Percentiles rank a stretch among this genome's conserved stretches.
These are phyloP conservation scores for Suillus placidus DNA, from an alignment of 768 basidiomycete species.

Conservation along the genomic window DNA sequence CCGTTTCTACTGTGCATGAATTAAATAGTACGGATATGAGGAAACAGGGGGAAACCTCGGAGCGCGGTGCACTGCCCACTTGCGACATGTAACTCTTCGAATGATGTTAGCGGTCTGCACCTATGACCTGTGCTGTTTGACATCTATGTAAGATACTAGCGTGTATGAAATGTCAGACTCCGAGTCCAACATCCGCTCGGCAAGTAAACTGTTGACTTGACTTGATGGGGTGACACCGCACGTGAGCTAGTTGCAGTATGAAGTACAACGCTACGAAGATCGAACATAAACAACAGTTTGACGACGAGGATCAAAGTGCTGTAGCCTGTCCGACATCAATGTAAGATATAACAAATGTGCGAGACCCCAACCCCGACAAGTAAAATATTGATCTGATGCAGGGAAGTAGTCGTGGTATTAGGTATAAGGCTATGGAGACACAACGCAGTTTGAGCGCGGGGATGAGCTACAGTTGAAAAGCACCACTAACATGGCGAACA, in stretches of 20 bases:
- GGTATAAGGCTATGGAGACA: conserved; percentile 5
- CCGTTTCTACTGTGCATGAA: too few relatives aligned
- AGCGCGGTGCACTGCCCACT: background rate
- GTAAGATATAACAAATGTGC: background rate
- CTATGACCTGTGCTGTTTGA: background rate
- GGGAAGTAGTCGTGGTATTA: background rate
- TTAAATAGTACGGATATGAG: background rate
- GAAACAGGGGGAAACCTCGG: background rate
- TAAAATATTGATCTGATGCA: background rate
- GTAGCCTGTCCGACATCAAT: background rate
- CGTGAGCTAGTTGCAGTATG: background rate
- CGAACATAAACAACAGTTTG: background rate
- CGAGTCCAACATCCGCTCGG: background rate
- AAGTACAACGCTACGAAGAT: background rate
- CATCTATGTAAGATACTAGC: background rate
- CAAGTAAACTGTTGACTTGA: background rate
- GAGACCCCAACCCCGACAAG: background rate
- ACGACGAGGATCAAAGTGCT: background rate
- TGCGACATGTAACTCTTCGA: background rate
- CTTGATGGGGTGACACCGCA: background rate
- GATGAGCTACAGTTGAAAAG: background rate
- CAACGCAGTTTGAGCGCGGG: background rate
- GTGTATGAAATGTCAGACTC: background rate
- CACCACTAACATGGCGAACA: background rate
- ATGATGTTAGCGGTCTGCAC: background rate